Percentiles rank a stretch among this genome's conserved stretches.
phyloP scores from a whole-genome alignment of 2,329 filamentous ascomycete genomes.

The Diaporthe sp. region DNA sequence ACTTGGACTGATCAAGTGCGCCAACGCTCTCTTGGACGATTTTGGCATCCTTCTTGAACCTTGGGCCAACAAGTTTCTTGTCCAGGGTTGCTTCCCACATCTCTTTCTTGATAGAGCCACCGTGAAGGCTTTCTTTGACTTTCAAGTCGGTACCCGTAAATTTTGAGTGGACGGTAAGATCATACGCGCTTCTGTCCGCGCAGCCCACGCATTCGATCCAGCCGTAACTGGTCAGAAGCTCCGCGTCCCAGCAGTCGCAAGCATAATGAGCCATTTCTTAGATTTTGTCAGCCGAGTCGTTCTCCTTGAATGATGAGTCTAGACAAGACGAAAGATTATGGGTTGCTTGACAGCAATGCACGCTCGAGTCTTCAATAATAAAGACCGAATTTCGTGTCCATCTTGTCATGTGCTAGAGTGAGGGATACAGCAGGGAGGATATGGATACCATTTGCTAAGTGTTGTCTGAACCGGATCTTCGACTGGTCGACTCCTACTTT shows the following conservation, averaged over 20 bases:
- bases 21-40: conserved; percentile 81
- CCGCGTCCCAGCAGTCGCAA: conserved; percentile 97
- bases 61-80: conserved; percentile 95
- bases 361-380: background rate
- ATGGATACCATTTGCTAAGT: conserved; percentile 66
- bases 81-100: conserved; percentile 85
- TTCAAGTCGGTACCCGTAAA: conserved; percentile 89
- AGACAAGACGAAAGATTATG: background rate
- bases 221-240: conserved; percentile 89
- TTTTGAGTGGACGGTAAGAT: conserved; percentile 91
- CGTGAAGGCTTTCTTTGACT: conserved; percentile 83
- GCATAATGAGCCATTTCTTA: conserved; percentile 88
- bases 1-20: conserved; percentile 76
- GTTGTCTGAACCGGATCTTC: conserved; percentile 96
- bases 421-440: too few species aligned
- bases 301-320: background rate
- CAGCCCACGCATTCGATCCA: conserved; percentile 99
- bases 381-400: background rate
- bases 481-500: conserved; percentile 87
- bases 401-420: background rate
- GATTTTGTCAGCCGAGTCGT: background rate
- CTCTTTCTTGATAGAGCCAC: conserved; percentile 84
- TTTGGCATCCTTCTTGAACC: conserved; percentile 95
- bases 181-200: conserved; percentile 94
- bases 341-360: background rate